phyloP scores from a whole-genome alignment of 129 eudicot species.

The Heracleum sosnowskyi region DNA sequence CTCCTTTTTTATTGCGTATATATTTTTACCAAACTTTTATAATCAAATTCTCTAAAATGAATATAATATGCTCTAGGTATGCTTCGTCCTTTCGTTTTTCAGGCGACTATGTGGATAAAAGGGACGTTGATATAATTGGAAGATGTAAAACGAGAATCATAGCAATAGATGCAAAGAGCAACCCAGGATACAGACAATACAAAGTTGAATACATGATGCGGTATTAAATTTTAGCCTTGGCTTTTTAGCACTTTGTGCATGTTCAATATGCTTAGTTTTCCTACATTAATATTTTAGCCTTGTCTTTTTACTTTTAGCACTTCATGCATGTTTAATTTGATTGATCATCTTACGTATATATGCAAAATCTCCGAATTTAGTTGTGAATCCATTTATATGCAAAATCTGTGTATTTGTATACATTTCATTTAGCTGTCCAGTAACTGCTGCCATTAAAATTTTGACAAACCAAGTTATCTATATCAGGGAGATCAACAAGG shows the following conservation, averaged over 20 bases:
- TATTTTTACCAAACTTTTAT: background rate
- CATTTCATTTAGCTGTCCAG: background rate
- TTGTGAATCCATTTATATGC: background rate
- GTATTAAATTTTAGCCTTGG: slow-evolving; percentile 18
- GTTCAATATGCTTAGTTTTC: background rate
- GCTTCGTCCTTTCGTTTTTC: slow-evolving; percentile 76
- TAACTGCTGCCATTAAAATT: background rate
- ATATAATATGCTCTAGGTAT: slow-evolving; percentile 36
- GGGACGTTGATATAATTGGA: slow-evolving; percentile 46
- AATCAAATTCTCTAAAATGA: background rate
- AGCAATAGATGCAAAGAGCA: slow-evolving; percentile 83
- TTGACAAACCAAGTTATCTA: background rate
- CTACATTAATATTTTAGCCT: background rate
- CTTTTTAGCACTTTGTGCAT: slow-evolving; percentile 4
- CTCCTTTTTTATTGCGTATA: background rate
- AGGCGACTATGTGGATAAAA: slow-evolving; percentile 56
- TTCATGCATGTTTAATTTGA: background rate
- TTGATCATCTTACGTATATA: background rate
- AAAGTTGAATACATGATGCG: slow-evolving; percentile 43
- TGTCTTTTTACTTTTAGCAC: background rate
- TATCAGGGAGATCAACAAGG: slow-evolving; percentile 82
- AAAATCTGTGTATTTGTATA: background rate
- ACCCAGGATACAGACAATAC: slow-evolving; percentile 70
- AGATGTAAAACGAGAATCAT: slow-evolving; percentile 74
- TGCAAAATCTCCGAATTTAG: background rate